Conservation (phyloP, 176 grass and related monocot species). For the Aegilops sharonensis region DNA sequence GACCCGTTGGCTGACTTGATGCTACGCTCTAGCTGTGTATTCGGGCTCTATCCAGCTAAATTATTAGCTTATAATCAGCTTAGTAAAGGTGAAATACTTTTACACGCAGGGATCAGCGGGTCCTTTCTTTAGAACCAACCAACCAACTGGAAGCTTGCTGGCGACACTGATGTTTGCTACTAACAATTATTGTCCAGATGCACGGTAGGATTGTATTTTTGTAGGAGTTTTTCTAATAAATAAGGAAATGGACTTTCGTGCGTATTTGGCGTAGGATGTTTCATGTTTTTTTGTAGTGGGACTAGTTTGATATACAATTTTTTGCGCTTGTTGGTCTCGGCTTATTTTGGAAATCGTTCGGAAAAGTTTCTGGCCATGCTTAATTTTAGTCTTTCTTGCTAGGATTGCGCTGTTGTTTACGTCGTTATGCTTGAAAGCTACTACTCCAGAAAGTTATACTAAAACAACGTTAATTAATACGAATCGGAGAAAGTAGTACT, state of each 20-base stretch:
- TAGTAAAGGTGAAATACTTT: slow-evolving; percentile 5
- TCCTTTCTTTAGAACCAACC: background rate
- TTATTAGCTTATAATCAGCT: slow-evolving; percentile 4
- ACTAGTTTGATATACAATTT: background rate
- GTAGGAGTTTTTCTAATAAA: background rate
- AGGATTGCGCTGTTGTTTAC: background rate
- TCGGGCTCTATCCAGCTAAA: background rate
- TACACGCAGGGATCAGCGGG: background rate
- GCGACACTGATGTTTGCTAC: background rate
- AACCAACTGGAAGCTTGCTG: background rate
- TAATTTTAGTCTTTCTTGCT: background rate
- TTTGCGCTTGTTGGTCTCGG: background rate
- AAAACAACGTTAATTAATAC: no score
- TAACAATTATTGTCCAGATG: background rate
- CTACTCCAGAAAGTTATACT: no score
- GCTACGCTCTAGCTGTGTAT: background rate
- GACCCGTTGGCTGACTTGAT: slow-evolving; percentile 30
- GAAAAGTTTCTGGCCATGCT: background rate
- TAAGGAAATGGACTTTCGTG: background rate
- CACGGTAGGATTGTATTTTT: background rate
- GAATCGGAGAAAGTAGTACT: no score
- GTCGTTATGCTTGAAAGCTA: no score
- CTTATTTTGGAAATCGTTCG: background rate
- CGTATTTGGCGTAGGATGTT: background rate
- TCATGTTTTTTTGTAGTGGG: background rate